Evolutionary conservation across 192 early-diverging fungal genomes (phyloP), one percentile per base, ranked within the genome.

Genomic region (Coemansia sp.): DNA sequence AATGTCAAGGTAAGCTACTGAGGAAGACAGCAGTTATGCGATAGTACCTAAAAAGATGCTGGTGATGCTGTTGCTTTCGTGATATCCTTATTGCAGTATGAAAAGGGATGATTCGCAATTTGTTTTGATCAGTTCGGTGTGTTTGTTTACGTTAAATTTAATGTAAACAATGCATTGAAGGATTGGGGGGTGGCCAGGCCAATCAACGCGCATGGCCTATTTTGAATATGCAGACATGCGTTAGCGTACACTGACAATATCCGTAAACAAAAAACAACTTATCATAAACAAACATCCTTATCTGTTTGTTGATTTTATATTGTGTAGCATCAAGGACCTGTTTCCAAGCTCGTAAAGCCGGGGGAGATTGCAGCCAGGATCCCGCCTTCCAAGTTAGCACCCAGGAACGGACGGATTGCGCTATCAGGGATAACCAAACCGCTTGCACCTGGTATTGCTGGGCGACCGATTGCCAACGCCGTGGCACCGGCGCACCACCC

Each of bases 331-430:
- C 62, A 75, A 43, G 61, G 42, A 9, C 37, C 41, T 13, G 58
- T 61, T 2, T 26, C 67, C 5, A 72, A 61, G 59, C 61, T 78
- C 6, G 57, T 54, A 52, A 81, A 76, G 74, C 79, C 79, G 2
- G 51, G 54, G 5, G 71, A 71, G 6, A 60, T 66, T 37, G 63
- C 57, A 6, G 57, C 65, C n/a, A 71, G 57, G 52, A 26, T 69
- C 15, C 48, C 56, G 16, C 55, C 57, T 19, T 64, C 57, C 61
- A n/a, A 16, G 5, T 37, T 42, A 6, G 8, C 9, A 12, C 48
- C 39, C 22, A 67, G 60, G 49, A 40, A 41, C 16, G 76, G 52
- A 4, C 58, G 67, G 2, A 41, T 54, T 2, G 58, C 60, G 8
- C 59, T 58, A 6, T 59, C 69, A 9, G 40, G 41, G 42, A 61